Evolutionary conservation across 306 rosid species (phyloP), one percentile per base, ranked within the genome.

Genomic region (Notholithocarpus densiflorus): DNA sequence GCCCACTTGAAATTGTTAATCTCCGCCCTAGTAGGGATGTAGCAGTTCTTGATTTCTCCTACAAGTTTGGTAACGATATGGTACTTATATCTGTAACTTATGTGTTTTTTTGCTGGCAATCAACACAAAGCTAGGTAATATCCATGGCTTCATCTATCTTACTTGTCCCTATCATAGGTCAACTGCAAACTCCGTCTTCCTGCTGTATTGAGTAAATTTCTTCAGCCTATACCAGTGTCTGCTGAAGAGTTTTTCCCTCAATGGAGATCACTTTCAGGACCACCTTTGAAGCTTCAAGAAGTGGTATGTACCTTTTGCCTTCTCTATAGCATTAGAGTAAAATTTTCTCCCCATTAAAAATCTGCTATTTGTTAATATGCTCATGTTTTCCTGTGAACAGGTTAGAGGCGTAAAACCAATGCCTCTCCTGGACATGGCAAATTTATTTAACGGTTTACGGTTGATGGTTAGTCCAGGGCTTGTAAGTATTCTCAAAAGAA

Each of bases 201-300:
- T 51, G 97, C 92, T 65, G 97, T 93, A 71, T 77, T 96, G 48
- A 93, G 83, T 87, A 96, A 96, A 84, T 96, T 93, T 89, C 92
- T 96, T 81, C 99, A 93, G 78, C 97, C 97, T 61, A 84, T 96
- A 76, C n/a, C 93, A 43, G 74, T 96, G 75, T 75, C 99, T 72
- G 78, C 93, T 11, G 99, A 93, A 79, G 99, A 96, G 83, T 96
- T 96, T 80, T 96, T 96, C 85, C 94, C 93, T 75, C 99, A 91
- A 79, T 96, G 99, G 99, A 90, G 97, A 87, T 89, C 94, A 69
- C 92, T 96, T 73, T 83, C 96, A 26, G 99, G 99, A 73, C 97
- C 99, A 71, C 99, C 99, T 56, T 87, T 96, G 89, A 96, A 96
- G 93, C 99, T 96, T 83, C 99, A 96, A 87, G 99, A 96, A 93